phyloP scores from a whole-genome alignment of 345 rosid species.

The Gossypium ekmanianum region DNA sequence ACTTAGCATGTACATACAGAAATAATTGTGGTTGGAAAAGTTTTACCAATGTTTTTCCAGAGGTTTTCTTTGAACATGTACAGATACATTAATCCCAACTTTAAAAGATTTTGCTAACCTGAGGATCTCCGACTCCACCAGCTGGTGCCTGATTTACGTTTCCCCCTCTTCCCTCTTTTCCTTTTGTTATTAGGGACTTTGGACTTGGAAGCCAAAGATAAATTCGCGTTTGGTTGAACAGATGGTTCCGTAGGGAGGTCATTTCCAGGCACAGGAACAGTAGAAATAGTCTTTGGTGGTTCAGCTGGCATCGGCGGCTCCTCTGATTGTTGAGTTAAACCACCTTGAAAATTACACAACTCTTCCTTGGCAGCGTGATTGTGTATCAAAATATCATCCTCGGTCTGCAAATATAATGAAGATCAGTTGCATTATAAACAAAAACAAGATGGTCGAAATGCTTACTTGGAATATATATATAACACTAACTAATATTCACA shows the following conservation, averaged over 20 bases:
- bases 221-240: slow-evolving; percentile 23
- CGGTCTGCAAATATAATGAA: slow-evolving; percentile 15
- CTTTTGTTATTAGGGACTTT: slow-evolving; percentile 43
- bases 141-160: slow-evolving; percentile 36
- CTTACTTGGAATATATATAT: not conserved
- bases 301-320: slow-evolving; percentile 14
- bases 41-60: not conserved
- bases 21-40: not conserved
- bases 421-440: not conserved
- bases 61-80: slow-evolving; percentile 10
- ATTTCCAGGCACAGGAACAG: slow-evolving; percentile 30
- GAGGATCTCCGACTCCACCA: slow-evolving; percentile 40
- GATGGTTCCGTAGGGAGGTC: slow-evolving; percentile 20
- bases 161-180: slow-evolving; percentile 51
- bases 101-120: slow-evolving; percentile 18
- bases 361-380: slow-evolving; percentile 46
- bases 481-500: not conserved
- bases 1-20: not conserved
- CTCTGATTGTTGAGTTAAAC: slow-evolving; percentile 25
- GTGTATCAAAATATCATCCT: slow-evolving; percentile 28
- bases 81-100: not conserved
- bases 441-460: not conserved
- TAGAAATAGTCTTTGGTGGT: slow-evolving; percentile 8
- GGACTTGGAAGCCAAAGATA: slow-evolving; percentile 39
- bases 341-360: slow-evolving; percentile 27